A percentile compares a stretch with the other conserved stretches of the same genome.
These are phyloP conservation scores for Houttuynia cordata DNA, from an alignment of 164 flowering plant species.

Conservation along the genomic window DNA sequence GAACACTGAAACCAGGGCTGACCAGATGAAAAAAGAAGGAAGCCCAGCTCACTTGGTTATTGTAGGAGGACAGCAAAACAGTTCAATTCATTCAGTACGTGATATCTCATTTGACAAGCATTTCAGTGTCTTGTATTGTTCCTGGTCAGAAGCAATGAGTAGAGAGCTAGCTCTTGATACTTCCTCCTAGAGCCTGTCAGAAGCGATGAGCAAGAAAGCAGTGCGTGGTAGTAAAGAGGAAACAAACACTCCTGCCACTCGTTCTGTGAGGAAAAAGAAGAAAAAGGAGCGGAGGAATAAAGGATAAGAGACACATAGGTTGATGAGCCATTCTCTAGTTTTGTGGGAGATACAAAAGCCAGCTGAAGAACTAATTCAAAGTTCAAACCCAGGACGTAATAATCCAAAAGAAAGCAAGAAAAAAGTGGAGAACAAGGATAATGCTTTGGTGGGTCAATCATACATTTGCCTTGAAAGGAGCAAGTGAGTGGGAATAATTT, in stretches of 20 bases:
- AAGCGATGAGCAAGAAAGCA: conserved; percentile 12
- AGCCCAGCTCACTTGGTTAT: background rate
- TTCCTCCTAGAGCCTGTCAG: conserved; percentile 21
- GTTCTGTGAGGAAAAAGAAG: conserved; percentile 27
- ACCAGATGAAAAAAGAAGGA: no score
- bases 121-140: background rate
- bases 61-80: conserved; percentile 1
- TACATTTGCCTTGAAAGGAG: conserved; percentile 6
- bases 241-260: conserved; percentile 50
- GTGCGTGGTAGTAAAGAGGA: conserved; percentile 23
- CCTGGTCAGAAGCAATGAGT: background rate
- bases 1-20: no score
- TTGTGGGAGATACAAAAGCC: no score
- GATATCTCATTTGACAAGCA: conserved; percentile 1
- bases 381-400: no score
- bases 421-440: background rate
- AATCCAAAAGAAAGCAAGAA: no score
- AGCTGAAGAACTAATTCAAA: no score
- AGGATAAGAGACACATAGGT: background rate
- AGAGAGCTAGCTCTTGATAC: background rate
- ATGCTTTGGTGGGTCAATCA: conserved; percentile 9
- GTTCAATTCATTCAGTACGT: conserved; percentile 3
- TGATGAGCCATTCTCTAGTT: no score
- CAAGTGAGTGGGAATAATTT: background rate
- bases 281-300: background rate